Conservation (phyloP, 177 flowering plant genomes). For the Tripterygium wilfordii region DNA sequence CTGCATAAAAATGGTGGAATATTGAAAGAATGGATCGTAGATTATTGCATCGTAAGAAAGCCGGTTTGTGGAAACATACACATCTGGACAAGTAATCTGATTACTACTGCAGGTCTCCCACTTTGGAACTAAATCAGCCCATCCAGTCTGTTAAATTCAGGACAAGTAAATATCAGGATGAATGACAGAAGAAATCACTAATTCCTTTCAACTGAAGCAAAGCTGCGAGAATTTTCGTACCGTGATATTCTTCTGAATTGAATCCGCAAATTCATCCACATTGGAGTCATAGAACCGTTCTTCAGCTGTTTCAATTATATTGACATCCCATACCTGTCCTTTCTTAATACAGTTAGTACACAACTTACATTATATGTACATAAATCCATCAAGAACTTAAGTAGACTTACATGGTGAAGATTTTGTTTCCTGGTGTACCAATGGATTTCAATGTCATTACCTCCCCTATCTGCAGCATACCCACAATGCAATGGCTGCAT, state of each 20-base stretch:
- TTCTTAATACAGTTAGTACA: slow-evolving; percentile 1
- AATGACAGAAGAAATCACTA: background rate
- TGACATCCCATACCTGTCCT: slow-evolving; percentile 72
- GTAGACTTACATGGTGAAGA: slow-evolving; percentile 74
- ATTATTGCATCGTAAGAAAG: no score
- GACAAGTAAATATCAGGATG: background rate
- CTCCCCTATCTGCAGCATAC: slow-evolving; percentile 68
- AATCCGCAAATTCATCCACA: slow-evolving; percentile 44
- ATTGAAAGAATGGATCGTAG: no score
- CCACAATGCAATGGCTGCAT: slow-evolving; percentile 86
- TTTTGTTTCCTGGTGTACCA: slow-evolving; percentile 73
- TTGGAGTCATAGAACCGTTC: slow-evolving; percentile 43
- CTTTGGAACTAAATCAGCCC: slow-evolving; percentile 51
- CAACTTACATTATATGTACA: background rate
- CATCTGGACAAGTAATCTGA: slow-evolving; percentile 60
- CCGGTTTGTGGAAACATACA: no score
- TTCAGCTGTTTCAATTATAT: slow-evolving; percentile 72
- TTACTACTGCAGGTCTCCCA: slow-evolving; percentile 66
- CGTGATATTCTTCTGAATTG: slow-evolving; percentile 60
- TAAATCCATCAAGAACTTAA: no score
- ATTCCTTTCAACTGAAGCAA: no score
- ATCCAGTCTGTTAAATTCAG: slow-evolving; percentile 38
- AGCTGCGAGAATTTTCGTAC: slow-evolving; percentile 39
- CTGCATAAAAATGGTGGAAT: slow-evolving; percentile 42
- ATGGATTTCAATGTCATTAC: slow-evolving; percentile 69